Evolutionary conservation across 2,329 filamentous ascomycete genomes (phyloP), one percentile per base, ranked within the genome.

Genomic region (Helotiales sp.): DNA sequence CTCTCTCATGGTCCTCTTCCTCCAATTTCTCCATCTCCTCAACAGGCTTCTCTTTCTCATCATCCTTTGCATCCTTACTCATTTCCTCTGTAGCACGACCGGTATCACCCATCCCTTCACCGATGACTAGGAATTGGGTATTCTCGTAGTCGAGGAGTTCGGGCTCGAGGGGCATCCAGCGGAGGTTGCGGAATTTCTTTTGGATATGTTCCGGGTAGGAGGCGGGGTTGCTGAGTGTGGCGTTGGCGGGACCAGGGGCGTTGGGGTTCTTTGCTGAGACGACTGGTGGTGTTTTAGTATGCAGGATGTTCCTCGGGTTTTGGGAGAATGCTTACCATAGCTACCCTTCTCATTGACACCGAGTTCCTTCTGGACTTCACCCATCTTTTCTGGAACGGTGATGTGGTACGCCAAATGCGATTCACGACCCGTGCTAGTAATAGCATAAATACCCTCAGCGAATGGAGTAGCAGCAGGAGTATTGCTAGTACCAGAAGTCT

Each of bases 401-500:
- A 92, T 76, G 58, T 92, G 82, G 68, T 96, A 96, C 0, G 82
- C 89, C 8, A 97, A 77, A 66, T 96, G 91, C 1, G 86, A 90
- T 48, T 88, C 83, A 0, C 86, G 78, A 1, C 85, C 85, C 0
- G 87, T 90, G 2, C 82, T 84, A 0, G 88, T 91, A 52, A 96
- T 86, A 0, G 88, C 88, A 66, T 96, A 96, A 0, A 96, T 85
- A 0, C 92, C 93, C 71, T 96, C 91, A 0, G 86, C 92, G n/a
- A 92, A 79, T 0, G 90, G 89, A 0, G 82, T 87, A 1, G 89
- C 87, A 1, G 88, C 84, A 0, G 90, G 86, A 0, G 78, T 80
- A 51, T 88, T 85, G 12, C 61, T 66, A 46, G 89, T 82, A 13
- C 82, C 90, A 2, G 75, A 77, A 0, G 91, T 93, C 75, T 91